Evolutionary conservation across 768 basidiomycete genomes (phyloP), one percentile per base, ranked within the genome.

Genomic region (Amanita phalloides): DNA sequence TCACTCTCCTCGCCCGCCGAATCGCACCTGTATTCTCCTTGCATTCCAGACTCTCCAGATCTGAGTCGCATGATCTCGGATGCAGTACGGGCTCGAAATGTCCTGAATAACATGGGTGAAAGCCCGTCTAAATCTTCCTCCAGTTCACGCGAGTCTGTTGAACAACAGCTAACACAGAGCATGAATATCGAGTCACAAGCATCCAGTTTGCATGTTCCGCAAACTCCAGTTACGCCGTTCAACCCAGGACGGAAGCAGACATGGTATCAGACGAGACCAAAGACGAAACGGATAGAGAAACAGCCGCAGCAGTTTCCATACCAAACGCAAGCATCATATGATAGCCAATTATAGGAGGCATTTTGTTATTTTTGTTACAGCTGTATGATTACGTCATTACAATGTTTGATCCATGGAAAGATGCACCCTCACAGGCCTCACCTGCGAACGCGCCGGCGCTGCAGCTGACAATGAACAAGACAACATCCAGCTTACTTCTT

Each of bases 301-400:
- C 35, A 2, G 8, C 23, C 11, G 49, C 56, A 65, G 38, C 62
- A 61, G 14, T 50, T 52, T n/a, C 68, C 65, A 9, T 69, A 71
- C 49, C 77, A 73, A 56, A 78, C 78, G 1, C 79, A 81, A 57
- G 77, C 78, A 26, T 74, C 75, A 3, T 80, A 79, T 55, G 62
- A 65, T 37, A 79, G 78, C 56, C 77, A 76, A 17, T 23, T n/a
- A n/a, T n/a, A n/a, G n/a, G n/a, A n/a, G n/a, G n/a, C n/a, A n/a
- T n/a, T n/a, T n/a, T n/a, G n/a, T n/a, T n/a, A n/a, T n/a, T n/a
- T n/a, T n/a, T 3, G 4, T 35, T 17, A 17, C 1, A 25, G 32
- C 13, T 37, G 21, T 36, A 50, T 43, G 26, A 43, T 39, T 36
- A 33, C 20, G n/a, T 36, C n/a, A 39, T n/a, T 14, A 28, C 1